Conservation (phyloP, 176 grass and related monocot species). For the Oryza meridionalis region DNA sequence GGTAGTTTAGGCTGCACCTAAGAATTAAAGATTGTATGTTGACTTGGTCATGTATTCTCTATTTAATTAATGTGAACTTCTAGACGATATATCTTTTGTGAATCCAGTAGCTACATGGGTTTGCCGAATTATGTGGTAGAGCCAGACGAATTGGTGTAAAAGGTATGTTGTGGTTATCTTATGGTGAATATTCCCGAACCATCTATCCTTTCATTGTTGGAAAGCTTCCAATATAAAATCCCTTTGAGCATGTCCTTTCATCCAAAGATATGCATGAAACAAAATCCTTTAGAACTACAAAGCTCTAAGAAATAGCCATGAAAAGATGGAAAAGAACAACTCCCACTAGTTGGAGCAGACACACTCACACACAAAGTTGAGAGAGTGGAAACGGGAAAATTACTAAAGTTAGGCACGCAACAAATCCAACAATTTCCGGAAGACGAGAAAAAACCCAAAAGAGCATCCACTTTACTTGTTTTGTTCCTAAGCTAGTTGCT, state of each 20-base stretch:
- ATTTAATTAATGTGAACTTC: no score
- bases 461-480: constrained; percentile 8
- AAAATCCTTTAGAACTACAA: not conserved
- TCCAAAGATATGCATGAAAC: not conserved
- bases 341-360: not conserved
- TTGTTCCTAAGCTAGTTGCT: not conserved
- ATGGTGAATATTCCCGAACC: no score
- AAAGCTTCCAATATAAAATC: not conserved
- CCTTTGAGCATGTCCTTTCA: not conserved
- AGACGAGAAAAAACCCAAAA: not conserved
- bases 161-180: no score
- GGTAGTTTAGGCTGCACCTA: no score
- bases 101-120: no score
- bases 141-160: no score
- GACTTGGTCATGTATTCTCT: no score
- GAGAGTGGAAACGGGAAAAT: not conserved
- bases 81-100: no score
- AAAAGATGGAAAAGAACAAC: not conserved
- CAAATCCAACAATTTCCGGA: not conserved
- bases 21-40: no score
- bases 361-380: not conserved
- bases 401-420: not conserved
- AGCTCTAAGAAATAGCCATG: not conserved
- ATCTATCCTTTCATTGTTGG: not conserved
- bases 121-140: no score